A percentile compares a stretch with the other conserved stretches of the same genome.
Evolutionary conservation across 768 basidiomycete genomes (phyloP).

Genomic region (Coprinopsis marcescibilis): DNA sequence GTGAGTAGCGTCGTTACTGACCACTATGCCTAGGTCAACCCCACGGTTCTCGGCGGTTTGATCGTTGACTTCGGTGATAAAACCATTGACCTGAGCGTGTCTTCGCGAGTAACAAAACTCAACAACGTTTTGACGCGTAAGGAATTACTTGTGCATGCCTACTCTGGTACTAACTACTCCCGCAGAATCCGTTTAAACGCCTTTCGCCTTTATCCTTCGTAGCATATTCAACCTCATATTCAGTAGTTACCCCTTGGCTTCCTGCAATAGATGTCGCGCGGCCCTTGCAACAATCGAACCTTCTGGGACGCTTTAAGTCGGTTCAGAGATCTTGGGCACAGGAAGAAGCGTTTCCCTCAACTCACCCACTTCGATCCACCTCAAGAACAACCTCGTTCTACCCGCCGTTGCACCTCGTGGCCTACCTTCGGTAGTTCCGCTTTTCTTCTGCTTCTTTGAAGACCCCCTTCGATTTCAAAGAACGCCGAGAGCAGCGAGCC

Average conservation of each 20-base stretch:
- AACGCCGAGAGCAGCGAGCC: no score
- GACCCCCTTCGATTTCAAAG: background rate
- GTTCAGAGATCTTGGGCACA: no score
- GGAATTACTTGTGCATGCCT: constrained; percentile 22
- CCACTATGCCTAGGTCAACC: constrained; percentile 63
- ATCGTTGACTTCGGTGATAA: constrained; percentile 98
- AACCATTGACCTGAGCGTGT: constrained; percentile 93
- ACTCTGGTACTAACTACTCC: constrained; percentile 1
- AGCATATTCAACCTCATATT: constrained; percentile 1
- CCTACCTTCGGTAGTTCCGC: background rate
- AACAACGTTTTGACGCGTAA: constrained; percentile 82
- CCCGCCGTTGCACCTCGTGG: background rate
- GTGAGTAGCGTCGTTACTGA: background rate
- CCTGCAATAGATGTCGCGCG: constrained; percentile 4
- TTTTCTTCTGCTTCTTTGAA: background rate
- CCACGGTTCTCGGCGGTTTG: constrained; percentile 85
- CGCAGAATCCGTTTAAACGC: constrained; percentile 35
- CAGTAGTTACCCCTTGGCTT: constrained; percentile 8
- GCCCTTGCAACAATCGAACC: background rate
- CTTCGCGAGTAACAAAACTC: constrained; percentile 90
- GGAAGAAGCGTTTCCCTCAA: no score
- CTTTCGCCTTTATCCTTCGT: background rate
- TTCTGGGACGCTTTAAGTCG: no score
- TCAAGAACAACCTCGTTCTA: no score
- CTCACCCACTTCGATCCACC: no score